These are phyloP conservation scores for Brasilioporus rufonigricans DNA, from an alignment of 768 basidiomycete species.

Conservation along the genomic window DNA sequence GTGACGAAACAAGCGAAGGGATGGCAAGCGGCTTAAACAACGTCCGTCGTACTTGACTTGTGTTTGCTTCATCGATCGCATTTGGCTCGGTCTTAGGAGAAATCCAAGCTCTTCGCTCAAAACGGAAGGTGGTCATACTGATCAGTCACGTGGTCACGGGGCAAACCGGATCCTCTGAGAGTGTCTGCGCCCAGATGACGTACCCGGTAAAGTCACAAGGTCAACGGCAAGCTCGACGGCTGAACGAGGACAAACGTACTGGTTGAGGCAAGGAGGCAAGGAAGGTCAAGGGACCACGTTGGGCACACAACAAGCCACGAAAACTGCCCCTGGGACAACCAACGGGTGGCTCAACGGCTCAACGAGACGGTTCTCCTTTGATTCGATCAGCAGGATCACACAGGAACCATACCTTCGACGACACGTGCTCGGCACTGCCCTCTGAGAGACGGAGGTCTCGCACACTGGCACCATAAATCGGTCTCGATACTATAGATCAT, in stretches of 20 bases:
- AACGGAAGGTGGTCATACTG: slow-evolving; percentile 20
- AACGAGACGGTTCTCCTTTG: not conserved
- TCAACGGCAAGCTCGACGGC: slow-evolving; percentile 14
- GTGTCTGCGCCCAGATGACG: slow-evolving; percentile 6
- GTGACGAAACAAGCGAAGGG: too few species aligned
- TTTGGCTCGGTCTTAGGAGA: slow-evolving; percentile 14
- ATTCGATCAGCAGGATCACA: slow-evolving; percentile 6
- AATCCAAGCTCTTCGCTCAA: slow-evolving; percentile 20
- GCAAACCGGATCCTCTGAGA: slow-evolving; percentile 8
- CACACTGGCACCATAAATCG: not conserved
- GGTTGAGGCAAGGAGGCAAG: not conserved
- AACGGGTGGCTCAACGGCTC: not conserved
- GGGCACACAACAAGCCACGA: too few species aligned
- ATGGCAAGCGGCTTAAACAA: not conserved
- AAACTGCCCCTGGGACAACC: not conserved
- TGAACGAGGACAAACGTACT: not conserved
- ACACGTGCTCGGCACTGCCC: slow-evolving; percentile 6
- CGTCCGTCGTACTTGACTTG: slow-evolving; percentile 15
- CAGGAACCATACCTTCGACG: slow-evolving; percentile 13
- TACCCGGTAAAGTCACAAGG: slow-evolving; percentile 8
- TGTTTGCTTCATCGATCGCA: slow-evolving; percentile 25
- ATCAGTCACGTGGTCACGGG: slow-evolving; percentile 28
- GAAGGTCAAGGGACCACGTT: not conserved
- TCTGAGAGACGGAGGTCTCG: slow-evolving; percentile 3
- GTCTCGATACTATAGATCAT: slow-evolving; percentile 13